Evolutionary conservation across 2,329 filamentous ascomycete species (phyloP).

Genomic region (Apiospora hydei): DNA sequence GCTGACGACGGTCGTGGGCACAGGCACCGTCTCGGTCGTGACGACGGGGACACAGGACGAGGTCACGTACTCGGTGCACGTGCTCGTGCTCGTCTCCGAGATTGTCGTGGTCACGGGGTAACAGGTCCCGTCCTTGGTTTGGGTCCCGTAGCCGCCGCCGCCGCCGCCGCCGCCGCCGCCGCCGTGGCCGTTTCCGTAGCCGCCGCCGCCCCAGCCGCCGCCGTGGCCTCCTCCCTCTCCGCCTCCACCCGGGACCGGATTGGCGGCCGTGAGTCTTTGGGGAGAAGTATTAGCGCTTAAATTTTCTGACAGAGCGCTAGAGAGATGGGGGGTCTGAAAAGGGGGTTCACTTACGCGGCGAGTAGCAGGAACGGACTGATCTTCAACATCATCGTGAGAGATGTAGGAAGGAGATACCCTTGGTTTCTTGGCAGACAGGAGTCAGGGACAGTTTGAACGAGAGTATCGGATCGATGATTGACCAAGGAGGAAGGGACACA

Average conservation of each 20-base stretch:
- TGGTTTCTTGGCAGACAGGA: not conserved
- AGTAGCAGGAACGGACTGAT: not conserved
- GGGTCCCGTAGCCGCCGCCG: conserved; percentile 2
- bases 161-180: not conserved
- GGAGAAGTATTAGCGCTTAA: not conserved
- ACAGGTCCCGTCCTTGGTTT: not conserved
- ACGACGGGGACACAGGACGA: not conserved
- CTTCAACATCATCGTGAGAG: not conserved
- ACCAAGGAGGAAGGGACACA: not conserved
- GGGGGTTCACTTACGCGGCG: not conserved
- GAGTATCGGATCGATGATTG: not conserved
- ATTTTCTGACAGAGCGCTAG: not conserved
- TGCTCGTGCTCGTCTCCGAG: not conserved
- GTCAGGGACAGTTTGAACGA: not conserved
- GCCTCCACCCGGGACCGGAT: not conserved
- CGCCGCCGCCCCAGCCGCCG: not conserved
- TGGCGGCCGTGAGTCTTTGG: conserved; percentile 10
- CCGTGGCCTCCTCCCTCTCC: conserved; percentile 5
- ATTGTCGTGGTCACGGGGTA: conserved; percentile 14
- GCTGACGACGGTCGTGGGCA: not conserved
- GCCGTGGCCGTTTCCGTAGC: not conserved
- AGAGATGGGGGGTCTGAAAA: too few species aligned
- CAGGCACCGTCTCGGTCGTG: conserved; percentile 5
- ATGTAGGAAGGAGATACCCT: not conserved
- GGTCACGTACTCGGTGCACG: not conserved